A percentile compares a stretch with the other conserved stretches of the same genome.
Evolutionary conservation across 78 protist species (phyloP).

Genomic region (Dictyostelium purpureum): DNA sequence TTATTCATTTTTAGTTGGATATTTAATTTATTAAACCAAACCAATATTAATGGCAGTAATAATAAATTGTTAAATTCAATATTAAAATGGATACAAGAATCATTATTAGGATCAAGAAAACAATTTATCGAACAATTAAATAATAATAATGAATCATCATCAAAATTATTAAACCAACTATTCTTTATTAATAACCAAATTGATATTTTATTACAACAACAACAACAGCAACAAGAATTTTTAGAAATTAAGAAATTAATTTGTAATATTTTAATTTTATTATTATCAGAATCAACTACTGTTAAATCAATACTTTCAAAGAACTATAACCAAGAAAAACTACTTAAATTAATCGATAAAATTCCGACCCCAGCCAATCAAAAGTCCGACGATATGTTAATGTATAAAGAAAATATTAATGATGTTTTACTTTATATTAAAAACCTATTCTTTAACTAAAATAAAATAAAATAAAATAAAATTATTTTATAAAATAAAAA

Average conservation of each 20-base stretch:
- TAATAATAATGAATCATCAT: neutral
- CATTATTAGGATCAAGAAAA: neutral
- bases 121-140: neutral
- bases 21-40: neutral
- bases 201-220: neutral
- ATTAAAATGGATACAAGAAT: slow-evolving; percentile 10
- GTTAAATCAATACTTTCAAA: neutral
- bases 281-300: neutral
- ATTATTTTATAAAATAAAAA: too few species aligned
- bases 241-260: neutral
- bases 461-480: neutral
- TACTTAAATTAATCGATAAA: neutral
- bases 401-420: neutral
- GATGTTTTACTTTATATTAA: neutral
- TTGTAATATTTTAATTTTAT: neutral
- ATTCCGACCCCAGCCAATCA: neutral
- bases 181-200: neutral
- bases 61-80: neutral
- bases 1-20: neutral
- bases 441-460: neutral
- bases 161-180: neutral
- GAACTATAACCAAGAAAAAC: neutral
- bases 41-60: neutral
- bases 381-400: neutral
- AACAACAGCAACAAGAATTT: neutral